Base-by-base conservation (phyloP, 2,329 filamentous ascomycete species). In the Tolypocladium capitatum region DNA sequence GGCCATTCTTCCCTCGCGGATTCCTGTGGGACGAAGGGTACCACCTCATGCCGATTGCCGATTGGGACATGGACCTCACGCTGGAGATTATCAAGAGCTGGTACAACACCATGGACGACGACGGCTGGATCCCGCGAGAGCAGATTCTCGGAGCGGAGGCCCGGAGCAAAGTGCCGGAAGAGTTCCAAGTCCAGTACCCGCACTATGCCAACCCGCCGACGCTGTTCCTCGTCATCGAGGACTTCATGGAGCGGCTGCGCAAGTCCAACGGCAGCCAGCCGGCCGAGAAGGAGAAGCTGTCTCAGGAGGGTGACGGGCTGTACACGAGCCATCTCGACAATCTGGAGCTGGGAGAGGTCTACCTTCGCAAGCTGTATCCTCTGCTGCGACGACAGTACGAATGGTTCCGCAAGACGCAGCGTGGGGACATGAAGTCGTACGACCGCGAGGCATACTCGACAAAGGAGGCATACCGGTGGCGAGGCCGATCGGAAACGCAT, bases 11-110 rank as follows among this genome's bases (percentile, higher is more conserved):
- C 68, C 92, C 92, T 1, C 78, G 92, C 51, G 92, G 92, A 1
- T 98, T 98, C 63, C 74, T 97, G 4, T 98, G 92, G 92, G 92
- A 98, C 58, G 92, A 98, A 64, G 92, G 92, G 0, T 98, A 97
- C 67, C 92, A 98, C 60, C 72, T 98, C 33, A 72, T 95, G 43
- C 90, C 90, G 2, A 83, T 98, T 47, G 77, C 88, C 20, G 91
- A 98, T 55, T 98, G 90, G 86, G 92, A 98, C 62, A 80, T 89
- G 46, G 90, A 96, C 60, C 75, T 97, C 46, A 82, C 86, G 3
- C 70, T 84, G 30, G 88, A 96, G 53, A 88, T 98, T 54, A 78
- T 97, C 52, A 86, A 84, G 68, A 95, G 87, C 66, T 98, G 92
- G 92, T 94, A 94, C 69, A 88, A 83, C 53, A 78, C 94, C 18